phyloP scores from a whole-genome alignment of 2,329 filamentous ascomycete species.

The Cladosporium cucumerinum region DNA sequence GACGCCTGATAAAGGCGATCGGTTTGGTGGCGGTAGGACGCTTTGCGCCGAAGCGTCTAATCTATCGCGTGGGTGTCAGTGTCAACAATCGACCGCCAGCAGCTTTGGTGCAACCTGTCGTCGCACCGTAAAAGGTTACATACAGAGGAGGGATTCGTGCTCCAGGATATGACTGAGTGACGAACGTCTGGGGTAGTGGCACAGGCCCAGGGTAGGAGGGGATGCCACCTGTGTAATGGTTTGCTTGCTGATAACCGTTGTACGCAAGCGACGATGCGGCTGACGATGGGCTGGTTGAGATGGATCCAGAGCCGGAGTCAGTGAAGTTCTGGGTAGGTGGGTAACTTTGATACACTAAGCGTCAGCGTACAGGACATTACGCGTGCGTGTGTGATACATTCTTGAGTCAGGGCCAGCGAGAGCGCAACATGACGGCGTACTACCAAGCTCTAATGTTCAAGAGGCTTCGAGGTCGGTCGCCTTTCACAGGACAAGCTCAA shows the following conservation, averaged over 20 bases:
- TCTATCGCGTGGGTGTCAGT: slow-evolving; percentile 30
- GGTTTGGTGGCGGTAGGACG: slow-evolving; percentile 29
- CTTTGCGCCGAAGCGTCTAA: slow-evolving; percentile 28
- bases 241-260: slow-evolving; percentile 31
- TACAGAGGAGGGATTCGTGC: slow-evolving; percentile 44
- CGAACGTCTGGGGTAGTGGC: slow-evolving; percentile 38
- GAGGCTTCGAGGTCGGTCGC: slow-evolving; percentile 1
- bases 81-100: slow-evolving; percentile 18
- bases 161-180: slow-evolving; percentile 39
- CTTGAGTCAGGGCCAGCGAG: slow-evolving; percentile 5
- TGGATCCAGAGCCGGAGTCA: slow-evolving; percentile 55
- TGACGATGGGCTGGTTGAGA: slow-evolving; percentile 51
- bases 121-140: slow-evolving; percentile 34
- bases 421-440: slow-evolving; percentile 7
- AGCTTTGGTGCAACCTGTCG: slow-evolving; percentile 15
- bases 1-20: slow-evolving; percentile 29
- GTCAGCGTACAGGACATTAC: slow-evolving; percentile 15
- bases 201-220: slow-evolving; percentile 33
- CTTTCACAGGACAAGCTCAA: slow-evolving; percentile 10
- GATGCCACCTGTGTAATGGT: slow-evolving; percentile 36
- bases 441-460: neutral
- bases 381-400: neutral
- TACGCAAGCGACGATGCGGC: slow-evolving; percentile 49
- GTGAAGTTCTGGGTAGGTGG: slow-evolving; percentile 49
- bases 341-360: slow-evolving; percentile 42